Conservation (phyloP, 495 filamentous ascomycete genomes). For the Cudoniella acicularis region DNA sequence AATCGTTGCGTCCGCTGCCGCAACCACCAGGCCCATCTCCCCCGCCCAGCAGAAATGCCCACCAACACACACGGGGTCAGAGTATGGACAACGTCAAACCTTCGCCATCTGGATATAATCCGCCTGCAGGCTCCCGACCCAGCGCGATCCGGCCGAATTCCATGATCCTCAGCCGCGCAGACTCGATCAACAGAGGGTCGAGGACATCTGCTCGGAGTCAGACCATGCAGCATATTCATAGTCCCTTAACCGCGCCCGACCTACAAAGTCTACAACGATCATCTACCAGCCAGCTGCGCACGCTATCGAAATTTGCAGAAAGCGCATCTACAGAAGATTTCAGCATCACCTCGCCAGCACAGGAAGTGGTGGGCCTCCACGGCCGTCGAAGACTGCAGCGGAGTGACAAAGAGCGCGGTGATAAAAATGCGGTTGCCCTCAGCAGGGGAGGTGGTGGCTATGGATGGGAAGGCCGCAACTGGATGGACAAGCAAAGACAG, state of each 20-base stretch:
- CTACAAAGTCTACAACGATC: conserved; percentile 76
- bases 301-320: conserved; percentile 80
- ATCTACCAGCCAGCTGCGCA: conserved; percentile 82
- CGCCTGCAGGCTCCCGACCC: conserved; percentile 25
- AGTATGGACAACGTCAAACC: conserved; percentile 50
- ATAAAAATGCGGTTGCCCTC: conserved; percentile 38
- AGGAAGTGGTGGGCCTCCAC: conserved; percentile 83
- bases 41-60: conserved; percentile 19
- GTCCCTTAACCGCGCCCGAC: conserved; percentile 61
- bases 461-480: conserved; percentile 82
- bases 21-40: conserved; percentile 57
- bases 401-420: conserved; percentile 52
- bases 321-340: conserved; percentile 74
- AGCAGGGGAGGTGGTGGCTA: conserved; percentile 43
- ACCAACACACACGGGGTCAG: conserved; percentile 31
- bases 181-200: conserved; percentile 37
- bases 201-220: conserved; percentile 31
- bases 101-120: conserved; percentile 26
- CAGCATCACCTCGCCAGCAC: conserved; percentile 63
- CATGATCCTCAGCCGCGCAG: conserved; percentile 49
- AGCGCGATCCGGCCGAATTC: conserved; percentile 46
- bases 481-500: conserved; percentile 98
- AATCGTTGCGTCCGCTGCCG: conserved; percentile 73
- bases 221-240: conserved; percentile 40
- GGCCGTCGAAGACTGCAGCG: conserved; percentile 81